Conservation (phyloP, 2,329 filamentous ascomycete species). For the Aspergillus pseudoterreus region DNA sequence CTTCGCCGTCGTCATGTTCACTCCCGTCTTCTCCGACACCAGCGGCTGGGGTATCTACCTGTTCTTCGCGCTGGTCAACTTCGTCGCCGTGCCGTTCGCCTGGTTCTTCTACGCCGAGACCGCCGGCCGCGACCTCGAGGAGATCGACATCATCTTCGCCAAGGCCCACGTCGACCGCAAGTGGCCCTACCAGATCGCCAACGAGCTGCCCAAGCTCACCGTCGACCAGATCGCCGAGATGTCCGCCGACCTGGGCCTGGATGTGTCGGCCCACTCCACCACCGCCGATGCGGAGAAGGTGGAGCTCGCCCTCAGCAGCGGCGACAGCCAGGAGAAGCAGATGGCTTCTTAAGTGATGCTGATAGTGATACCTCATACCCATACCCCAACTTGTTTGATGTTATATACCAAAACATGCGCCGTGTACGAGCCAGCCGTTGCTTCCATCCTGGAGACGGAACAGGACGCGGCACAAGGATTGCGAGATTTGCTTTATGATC, state of each 20-base stretch:
- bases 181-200: slow-evolving; percentile 23
- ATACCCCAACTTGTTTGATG: too few relatives aligned
- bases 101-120: slow-evolving; percentile 53
- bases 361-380: too few relatives aligned
- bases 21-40: slow-evolving; percentile 32
- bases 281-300: slow-evolving; percentile 13
- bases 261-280: slow-evolving; percentile 10
- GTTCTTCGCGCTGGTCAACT: slow-evolving; percentile 38
- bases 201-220: slow-evolving; percentile 27
- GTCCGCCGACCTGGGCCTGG: slow-evolving; percentile 22
- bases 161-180: slow-evolving; percentile 37
- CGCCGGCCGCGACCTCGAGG: slow-evolving; percentile 39
- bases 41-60: slow-evolving; percentile 39
- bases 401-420: too few relatives aligned
- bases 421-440: too few relatives aligned
- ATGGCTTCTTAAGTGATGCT: not conserved
- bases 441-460: too few relatives aligned
- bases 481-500: too few relatives aligned
- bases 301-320: slow-evolving; percentile 18
- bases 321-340: slow-evolving; percentile 9
- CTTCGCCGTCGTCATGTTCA: slow-evolving; percentile 51
- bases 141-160: slow-evolving; percentile 38
- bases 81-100: slow-evolving; percentile 45
- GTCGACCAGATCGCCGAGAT: slow-evolving; percentile 23
- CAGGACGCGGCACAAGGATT: too few relatives aligned